Base-by-base conservation (phyloP, 768 basidiomycete species). In the Podaxis sp. region DNA sequence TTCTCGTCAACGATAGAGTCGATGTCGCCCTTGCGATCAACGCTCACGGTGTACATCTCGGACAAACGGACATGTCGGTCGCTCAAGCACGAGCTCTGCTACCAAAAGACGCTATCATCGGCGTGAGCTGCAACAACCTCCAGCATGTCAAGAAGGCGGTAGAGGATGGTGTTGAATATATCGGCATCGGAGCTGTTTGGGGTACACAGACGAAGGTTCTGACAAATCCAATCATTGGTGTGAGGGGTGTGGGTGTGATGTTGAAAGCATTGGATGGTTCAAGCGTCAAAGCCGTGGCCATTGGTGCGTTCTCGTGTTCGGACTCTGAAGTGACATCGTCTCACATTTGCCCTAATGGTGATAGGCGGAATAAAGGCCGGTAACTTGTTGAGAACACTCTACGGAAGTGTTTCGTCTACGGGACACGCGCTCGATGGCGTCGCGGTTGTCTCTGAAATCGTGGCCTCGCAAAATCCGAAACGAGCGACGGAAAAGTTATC, bases 171-270 rank as follows among this genome's bases (percentile, higher is more conserved):
- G 93, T 81, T 0, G 93, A 97, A 72, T 97, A 96, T 69, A 80
- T 97, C 50, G 95, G 96, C 1, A 86, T 97, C 30, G 95, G 95
- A 5, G 82, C 96, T 0, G 85, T 94, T 2, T 96, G 88, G 84
- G 78, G 78, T 4, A 98, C 95, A 0, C 77, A 79, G 52, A 95
- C 91, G 33, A 98, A 98, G 72, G 81, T 85, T 64, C 79, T 92
- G 63, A 81, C 82, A 1, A 86, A 77, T 48, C 82, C 84, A 4
- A 71, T 86, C 6, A 73, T 94, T 41, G 95, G 94, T 1, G 87
- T 90, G 7, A 78, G 91, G 50, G 89, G 87, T 1, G 83, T 93
- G 8, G 88, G 90, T 3, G 72, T 75, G 48, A 76, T 96, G 65
- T 77, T 97, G 33, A 78, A 82, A 46, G 82, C 78, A 3, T 75